Evolutionary conservation across 2,329 filamentous ascomycete species (phyloP), one percentile per base, ranked within the genome.

Genomic region (Chaetomium sp.): DNA sequence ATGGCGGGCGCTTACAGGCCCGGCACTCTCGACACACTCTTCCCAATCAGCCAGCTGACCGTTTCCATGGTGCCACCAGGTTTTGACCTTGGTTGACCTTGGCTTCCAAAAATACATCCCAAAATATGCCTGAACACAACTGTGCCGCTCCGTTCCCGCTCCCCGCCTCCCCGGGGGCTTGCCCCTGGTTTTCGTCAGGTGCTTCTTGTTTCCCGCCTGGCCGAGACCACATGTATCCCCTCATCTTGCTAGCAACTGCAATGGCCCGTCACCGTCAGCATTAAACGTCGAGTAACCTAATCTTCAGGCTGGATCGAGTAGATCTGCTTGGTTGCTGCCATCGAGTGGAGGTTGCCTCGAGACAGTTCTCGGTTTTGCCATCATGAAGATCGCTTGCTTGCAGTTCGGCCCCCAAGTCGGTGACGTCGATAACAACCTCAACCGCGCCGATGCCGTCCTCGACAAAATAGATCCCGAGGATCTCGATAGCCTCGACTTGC

Each of bases 381-480:
- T 29, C 57, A 72, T 72, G 70, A 71, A 67, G 68, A 72, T 72
- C 58, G 90, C 81, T 0, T 90, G 87, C 65, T 78, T 92, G 12
- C 90, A 94, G 75, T 92, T 93, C 67, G 84, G 86, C 55, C 89
- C 90, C 13, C 82, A 87, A 72, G 82, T 93, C 51, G 90, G 89
- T 59, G 85, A 90, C 62, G 78, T 91, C 38, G 78, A 90, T 71
- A 85, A 89, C 67, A 94, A 94, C 69, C 80, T 93, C 54, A 84
- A 83, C 68, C 83, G 83, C 21, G 90, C 90, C 66, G 87, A 93
- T 68, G 76, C 81, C 0, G 81, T 93, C 4, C 77, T 94, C 12
- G 80, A 77, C 21, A 79, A 73, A 29, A 82, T 84, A 0, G 77
- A 81, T 6, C 77, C 81, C 0, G 76, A 83, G 1, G 78, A 84